Conservation (phyloP, 1,284 basidiomycete genomes). For the Wallemia hederae region DNA sequence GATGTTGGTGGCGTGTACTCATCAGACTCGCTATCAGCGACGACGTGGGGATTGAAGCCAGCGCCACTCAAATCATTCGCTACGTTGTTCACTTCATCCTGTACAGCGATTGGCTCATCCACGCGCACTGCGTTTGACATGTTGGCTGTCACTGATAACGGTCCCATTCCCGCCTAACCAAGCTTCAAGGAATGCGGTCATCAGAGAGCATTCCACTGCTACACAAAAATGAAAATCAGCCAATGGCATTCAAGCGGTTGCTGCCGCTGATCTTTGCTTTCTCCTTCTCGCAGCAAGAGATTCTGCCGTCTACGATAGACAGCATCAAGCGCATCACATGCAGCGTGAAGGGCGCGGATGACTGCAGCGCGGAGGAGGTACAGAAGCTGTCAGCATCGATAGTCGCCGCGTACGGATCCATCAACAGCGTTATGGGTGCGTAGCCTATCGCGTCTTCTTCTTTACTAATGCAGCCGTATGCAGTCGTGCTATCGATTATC, state of each 20-base stretch:
- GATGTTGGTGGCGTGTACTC: too few species aligned
- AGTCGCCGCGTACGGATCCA: not conserved
- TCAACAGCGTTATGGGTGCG: not conserved
- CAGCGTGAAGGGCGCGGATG: not conserved
- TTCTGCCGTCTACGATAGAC: not conserved
- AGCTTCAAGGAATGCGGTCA: not conserved
- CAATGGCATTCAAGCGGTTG: not conserved
- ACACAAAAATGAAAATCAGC: not conserved
- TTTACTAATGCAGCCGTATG: too few species aligned
- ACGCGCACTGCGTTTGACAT: too few species aligned
- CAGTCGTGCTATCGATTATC: not conserved
- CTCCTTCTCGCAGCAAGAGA: not conserved
- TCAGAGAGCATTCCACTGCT: not conserved
- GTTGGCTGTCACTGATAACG: too few species aligned
- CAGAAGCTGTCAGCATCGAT: not conserved
- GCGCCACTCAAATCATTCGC: too few species aligned
- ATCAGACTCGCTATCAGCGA: too few species aligned
- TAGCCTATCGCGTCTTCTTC: too few species aligned
- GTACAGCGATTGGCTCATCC: too few species aligned
- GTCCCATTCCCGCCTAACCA: not conserved
- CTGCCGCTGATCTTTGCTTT: not conserved
- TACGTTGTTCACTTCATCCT: too few species aligned
- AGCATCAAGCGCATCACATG: not conserved
- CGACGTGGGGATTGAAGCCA: too few species aligned
- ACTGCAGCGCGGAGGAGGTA: not conserved